Evolutionary conservation across 805 yeast genomes (phyloP).

Genomic region (Sugiyamaella boreocaroliniensis): DNA sequence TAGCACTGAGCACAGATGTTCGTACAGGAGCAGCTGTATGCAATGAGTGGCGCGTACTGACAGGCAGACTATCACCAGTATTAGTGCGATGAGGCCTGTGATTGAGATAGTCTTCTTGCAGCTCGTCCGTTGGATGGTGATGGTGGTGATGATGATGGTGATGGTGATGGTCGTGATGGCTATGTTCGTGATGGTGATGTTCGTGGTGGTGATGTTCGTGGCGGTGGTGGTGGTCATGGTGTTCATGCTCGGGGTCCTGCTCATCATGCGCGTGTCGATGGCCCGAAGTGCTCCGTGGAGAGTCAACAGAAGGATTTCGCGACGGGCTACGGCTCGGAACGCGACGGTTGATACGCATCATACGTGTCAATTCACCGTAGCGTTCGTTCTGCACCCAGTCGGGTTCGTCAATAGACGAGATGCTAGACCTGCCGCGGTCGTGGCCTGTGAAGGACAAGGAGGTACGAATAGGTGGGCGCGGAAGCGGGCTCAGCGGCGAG

Average conservation of each 20-base stretch:
- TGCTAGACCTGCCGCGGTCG: neutral
- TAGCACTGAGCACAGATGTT: conserved; percentile 36
- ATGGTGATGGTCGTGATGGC: neutral
- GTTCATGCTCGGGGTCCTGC: neutral
- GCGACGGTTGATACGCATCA: conserved; percentile 10
- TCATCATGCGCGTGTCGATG: neutral
- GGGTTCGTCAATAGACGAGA: neutral
- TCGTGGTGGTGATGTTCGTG: neutral
- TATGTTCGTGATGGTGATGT: neutral
- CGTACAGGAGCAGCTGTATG: conserved; percentile 17
- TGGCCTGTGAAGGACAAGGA: neutral
- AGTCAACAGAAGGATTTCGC: neutral
- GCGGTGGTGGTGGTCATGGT: neutral
- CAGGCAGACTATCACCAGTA: neutral
- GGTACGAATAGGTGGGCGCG: neutral
- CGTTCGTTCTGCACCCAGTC: neutral
- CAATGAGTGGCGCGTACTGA: neutral
- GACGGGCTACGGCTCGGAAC: neutral
- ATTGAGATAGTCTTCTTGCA: neutral
- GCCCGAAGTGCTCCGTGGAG: neutral
- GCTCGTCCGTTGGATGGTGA: neutral
- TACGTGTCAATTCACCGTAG: conserved; percentile 10
- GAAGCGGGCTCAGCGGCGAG: neutral
- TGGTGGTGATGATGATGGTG: neutral
- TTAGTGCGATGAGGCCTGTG: neutral